A percentile compares a stretch with the other conserved stretches of the same genome.
These are phyloP conservation scores for Ganoderma sinense DNA, from an alignment of 1,284 basidiomycete species.

Conservation along the genomic window DNA sequence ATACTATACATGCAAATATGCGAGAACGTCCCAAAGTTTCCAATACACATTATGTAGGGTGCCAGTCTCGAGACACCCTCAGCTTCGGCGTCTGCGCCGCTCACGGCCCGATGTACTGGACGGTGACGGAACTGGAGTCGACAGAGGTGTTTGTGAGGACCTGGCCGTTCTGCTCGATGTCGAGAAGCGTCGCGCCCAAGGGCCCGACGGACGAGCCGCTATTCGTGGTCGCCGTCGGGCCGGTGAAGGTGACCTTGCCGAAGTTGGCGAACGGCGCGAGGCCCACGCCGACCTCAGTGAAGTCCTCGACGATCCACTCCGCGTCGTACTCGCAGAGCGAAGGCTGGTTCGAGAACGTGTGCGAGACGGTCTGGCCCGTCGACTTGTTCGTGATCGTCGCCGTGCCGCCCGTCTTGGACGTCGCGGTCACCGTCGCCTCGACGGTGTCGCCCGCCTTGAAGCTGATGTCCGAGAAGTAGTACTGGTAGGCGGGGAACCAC, in stretches of 20 bases:
- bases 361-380: constrained; percentile 38
- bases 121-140: constrained; percentile 33
- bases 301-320: constrained; percentile 44
- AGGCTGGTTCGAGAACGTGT: constrained; percentile 39
- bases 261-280: constrained; percentile 48
- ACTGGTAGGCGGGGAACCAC: constrained; percentile 46
- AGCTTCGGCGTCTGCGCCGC: no score
- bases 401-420: constrained; percentile 37
- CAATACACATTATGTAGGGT: no score
- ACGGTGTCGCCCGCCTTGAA: constrained; percentile 38
- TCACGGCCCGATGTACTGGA: constrained; percentile 29
- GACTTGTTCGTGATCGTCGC: constrained; percentile 41
- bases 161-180: constrained; percentile 39
- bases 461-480: constrained; percentile 43
- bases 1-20: no score
- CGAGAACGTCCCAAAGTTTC: no score
- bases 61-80: no score
- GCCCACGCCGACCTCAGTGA: constrained; percentile 34
- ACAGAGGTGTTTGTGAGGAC: constrained; percentile 38
- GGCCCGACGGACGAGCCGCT: constrained; percentile 26
- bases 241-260: constrained; percentile 40
- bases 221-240: constrained; percentile 16
- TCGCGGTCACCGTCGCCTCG: constrained; percentile 39
- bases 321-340: constrained; percentile 42
- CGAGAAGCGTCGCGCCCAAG: constrained; percentile 38